phyloP scores from a whole-genome alignment of 768 basidiomycete species.

The Pulveroboletus sp. region DNA sequence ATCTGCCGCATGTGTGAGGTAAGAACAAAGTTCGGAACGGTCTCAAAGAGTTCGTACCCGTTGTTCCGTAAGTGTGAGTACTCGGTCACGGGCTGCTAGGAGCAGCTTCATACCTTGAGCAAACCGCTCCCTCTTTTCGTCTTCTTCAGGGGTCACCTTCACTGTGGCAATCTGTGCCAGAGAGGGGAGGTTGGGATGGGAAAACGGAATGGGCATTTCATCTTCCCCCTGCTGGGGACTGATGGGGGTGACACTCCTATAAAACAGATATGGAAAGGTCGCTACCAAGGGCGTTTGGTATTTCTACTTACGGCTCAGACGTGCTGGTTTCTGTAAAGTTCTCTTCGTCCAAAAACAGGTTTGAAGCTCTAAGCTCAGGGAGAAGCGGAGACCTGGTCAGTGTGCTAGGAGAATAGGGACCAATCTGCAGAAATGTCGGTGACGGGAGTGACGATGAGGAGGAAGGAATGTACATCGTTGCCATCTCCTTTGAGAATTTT shows the following conservation, averaged over 20 bases:
- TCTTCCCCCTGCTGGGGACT: constrained; percentile 5
- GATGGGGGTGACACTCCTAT: constrained; percentile 13
- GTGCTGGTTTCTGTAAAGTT: constrained; percentile 42
- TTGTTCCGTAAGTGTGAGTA: constrained; percentile 71
- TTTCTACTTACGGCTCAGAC: constrained; percentile 41
- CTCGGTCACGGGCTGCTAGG: constrained; percentile 64
- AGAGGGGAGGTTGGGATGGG: neutral
- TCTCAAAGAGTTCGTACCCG: constrained; percentile 38
- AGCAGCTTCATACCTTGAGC: constrained; percentile 65
- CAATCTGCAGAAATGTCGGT: constrained; percentile 49
- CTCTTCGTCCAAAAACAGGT: constrained; percentile 66
- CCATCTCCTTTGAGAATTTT: constrained; percentile 82
- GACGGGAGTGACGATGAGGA: neutral
- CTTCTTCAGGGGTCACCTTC: constrained; percentile 43
- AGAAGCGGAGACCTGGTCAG: constrained; percentile 72
- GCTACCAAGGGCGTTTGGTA: neutral
- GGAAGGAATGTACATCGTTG: constrained; percentile 50
- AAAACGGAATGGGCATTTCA: constrained; percentile 1
- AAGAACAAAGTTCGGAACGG: neutral
- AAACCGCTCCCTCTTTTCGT: constrained; percentile 52
- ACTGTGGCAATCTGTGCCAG: constrained; percentile 4
- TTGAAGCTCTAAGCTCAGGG: constrained; percentile 66
- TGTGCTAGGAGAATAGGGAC: constrained; percentile 72
- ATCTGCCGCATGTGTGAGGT: constrained; percentile 32
- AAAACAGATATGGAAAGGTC: constrained; percentile 16